These are phyloP conservation scores for Phytopythium sindhum DNA, from an alignment of 352 stramenopile species.

Conservation along the genomic window DNA sequence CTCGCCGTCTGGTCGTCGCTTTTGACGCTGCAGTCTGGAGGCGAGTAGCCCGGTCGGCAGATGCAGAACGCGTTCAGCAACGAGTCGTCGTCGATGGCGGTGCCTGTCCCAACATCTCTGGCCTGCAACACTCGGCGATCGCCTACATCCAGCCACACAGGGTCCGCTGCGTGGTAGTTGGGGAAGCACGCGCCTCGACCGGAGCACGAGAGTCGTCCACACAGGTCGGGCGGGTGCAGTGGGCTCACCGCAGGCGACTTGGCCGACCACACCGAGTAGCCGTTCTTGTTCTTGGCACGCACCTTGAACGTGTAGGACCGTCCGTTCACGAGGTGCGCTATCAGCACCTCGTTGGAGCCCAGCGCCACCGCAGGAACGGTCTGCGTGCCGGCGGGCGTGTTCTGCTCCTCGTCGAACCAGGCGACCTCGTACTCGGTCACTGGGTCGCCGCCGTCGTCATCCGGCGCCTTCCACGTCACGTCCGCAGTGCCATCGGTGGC, in stretches of 20 bases:
- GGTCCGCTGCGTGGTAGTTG: conserved; percentile 35
- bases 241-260: conserved; percentile 70
- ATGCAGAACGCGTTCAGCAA: conserved; percentile 42
- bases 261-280: conserved; percentile 65
- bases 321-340: conserved; percentile 52
- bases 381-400: conserved; percentile 38
- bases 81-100: conserved; percentile 19
- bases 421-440: conserved; percentile 63
- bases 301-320: conserved; percentile 72
- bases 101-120: conserved; percentile 9
- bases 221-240: conserved; percentile 69
- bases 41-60: conserved; percentile 55
- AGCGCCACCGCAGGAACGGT: conserved; percentile 12
- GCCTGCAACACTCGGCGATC: not conserved
- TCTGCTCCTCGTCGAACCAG: conserved; percentile 53
- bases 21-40: conserved; percentile 63
- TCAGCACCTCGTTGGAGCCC: conserved; percentile 15
- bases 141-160: not conserved
- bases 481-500: conserved; percentile 50
- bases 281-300: conserved; percentile 56
- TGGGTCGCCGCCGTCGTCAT: conserved; percentile 58
- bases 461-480: conserved; percentile 57
- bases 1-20: conserved; percentile 21
- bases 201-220: conserved; percentile 52
- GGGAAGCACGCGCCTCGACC: conserved; percentile 69